Evolutionary conservation across 257 asterid species (phyloP).

Genomic region (Nicotiana noctiflora): DNA sequence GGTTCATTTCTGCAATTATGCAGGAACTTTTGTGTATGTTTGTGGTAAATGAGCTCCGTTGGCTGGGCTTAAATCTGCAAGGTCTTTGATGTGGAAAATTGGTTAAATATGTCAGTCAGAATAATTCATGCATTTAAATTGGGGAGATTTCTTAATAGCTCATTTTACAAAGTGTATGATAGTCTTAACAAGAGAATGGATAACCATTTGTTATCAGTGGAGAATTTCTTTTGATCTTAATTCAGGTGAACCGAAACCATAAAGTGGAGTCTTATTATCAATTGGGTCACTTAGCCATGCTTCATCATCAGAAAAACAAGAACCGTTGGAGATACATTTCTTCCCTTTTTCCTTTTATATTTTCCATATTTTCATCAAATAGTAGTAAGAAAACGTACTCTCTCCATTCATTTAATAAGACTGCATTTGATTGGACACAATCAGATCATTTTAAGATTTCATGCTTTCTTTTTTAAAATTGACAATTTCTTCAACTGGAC

Average conservation of each 20-base stretch:
- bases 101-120: not conserved
- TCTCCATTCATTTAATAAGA: too few species aligned
- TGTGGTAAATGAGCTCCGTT: not conserved
- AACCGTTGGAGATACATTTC: not conserved
- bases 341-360: not conserved
- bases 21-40: not conserved
- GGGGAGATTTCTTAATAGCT: not conserved
- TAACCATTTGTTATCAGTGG: too few species aligned
- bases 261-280: not conserved
- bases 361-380: not conserved
- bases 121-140: too few species aligned
- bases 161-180: not conserved
- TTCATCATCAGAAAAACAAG: not conserved
- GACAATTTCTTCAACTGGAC: not conserved
- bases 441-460: not conserved
- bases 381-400: not conserved
- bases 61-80: not conserved
- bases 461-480: not conserved
- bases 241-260: too few species aligned
- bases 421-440: not conserved
- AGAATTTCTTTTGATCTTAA: too few species aligned
- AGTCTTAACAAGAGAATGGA: not conserved
- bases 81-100: not conserved
- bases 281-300: not conserved
- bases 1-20: constrained; percentile 40